Conservation (phyloP, 169 alveolate species). For the Pseudocohnilembus persalinus region DNA sequence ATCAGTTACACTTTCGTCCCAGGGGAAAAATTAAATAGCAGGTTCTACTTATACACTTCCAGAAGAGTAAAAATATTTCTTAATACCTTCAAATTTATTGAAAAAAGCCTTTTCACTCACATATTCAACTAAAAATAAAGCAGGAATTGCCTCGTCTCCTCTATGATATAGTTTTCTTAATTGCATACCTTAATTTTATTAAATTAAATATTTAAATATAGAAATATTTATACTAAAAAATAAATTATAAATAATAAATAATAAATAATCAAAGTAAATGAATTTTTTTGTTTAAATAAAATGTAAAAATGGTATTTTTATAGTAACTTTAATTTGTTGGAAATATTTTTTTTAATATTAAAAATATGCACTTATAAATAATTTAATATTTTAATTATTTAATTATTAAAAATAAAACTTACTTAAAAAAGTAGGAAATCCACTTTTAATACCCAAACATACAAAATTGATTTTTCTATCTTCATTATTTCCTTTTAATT, state of each 20-base stretch:
- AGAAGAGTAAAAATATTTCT: conserved; percentile 24
- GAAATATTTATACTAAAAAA: too few species aligned
- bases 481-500: conserved; percentile 26
- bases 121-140: conserved; percentile 32
- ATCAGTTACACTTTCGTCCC: conserved; percentile 41
- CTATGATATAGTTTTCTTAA: conserved; percentile 39
- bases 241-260: too few species aligned
- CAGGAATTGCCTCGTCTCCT: conserved; percentile 45
- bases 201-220: too few species aligned
- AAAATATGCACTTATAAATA: too few species aligned
- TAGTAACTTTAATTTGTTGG: too few species aligned
- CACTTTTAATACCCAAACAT: conserved; percentile 40
- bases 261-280: too few species aligned
- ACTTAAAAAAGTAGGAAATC: conserved; percentile 46
- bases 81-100: conserved; percentile 44
- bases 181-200: conserved; percentile 4
- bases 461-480: conserved; percentile 31
- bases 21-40: conserved; percentile 28
- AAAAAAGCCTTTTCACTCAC: conserved; percentile 40
- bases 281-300: too few species aligned
- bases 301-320: too few species aligned
- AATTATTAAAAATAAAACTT: too few species aligned
- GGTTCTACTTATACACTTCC: conserved; percentile 9
- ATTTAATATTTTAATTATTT: too few species aligned
- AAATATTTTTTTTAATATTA: too few species aligned